phyloP scores from a whole-genome alignment of 2,329 filamentous ascomycete genomes.

The Xylaria sp. region DNA sequence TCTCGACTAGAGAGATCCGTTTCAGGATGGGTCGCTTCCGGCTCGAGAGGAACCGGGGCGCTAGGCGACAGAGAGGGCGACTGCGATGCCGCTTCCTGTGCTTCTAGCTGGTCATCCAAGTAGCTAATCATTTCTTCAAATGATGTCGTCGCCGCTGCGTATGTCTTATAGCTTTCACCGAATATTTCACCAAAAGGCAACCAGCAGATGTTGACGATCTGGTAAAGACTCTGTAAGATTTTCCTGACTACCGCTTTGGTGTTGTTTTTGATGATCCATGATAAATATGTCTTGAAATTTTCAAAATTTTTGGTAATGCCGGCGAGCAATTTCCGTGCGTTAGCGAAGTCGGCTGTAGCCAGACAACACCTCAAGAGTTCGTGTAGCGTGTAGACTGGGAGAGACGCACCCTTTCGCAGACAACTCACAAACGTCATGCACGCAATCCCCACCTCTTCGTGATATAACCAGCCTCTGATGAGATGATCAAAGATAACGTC shows the following conservation, averaged over 20 bases:
- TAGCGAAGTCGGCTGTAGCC: constrained; percentile 38
- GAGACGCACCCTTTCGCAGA: constrained; percentile 40
- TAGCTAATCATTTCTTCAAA: constrained; percentile 33
- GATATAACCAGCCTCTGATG: constrained; percentile 61
- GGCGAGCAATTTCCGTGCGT: constrained; percentile 42
- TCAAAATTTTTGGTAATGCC: constrained; percentile 43
- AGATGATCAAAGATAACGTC: constrained; percentile 58
- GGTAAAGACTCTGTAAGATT: constrained; percentile 41
- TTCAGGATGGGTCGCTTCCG: constrained; percentile 31
- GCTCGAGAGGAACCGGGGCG: constrained; percentile 22
- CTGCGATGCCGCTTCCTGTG: constrained; percentile 26
- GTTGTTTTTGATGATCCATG: constrained; percentile 35
- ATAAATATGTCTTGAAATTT: constrained; percentile 39
- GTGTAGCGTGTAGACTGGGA: constrained; percentile 44
- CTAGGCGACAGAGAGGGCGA: constrained; percentile 17
- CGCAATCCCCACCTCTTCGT: constrained; percentile 50
- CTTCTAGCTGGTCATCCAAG: constrained; percentile 37
- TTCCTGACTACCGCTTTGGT: constrained; percentile 34
- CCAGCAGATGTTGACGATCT: constrained; percentile 45
- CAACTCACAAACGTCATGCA: constrained; percentile 47
- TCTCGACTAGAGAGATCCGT: constrained; percentile 35
- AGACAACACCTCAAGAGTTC: constrained; percentile 45
- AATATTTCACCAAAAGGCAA: constrained; percentile 37
- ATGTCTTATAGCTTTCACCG: constrained; percentile 20
- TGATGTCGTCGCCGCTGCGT: constrained; percentile 12